Percentiles rank a stretch among this genome's conserved stretches.
These are phyloP conservation scores for Juncus inflexus DNA, from an alignment of 176 grass and related monocot species.

Conservation along the genomic window DNA sequence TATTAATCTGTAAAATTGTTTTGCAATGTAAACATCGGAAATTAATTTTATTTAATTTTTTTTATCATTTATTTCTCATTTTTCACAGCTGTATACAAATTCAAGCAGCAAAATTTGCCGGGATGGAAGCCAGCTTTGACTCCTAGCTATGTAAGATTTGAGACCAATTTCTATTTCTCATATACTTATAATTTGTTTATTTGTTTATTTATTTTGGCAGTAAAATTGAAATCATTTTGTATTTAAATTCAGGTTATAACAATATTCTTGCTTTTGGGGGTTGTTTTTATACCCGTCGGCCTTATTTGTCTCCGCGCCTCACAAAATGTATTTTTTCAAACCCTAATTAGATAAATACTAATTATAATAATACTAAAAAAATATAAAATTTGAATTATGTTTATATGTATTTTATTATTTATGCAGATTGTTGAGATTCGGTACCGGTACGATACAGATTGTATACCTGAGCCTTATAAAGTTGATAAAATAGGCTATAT, in stretches of 20 bases:
- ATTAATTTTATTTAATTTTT: background rate
- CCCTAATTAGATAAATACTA: slow-evolving; percentile 1
- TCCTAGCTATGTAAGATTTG: slow-evolving; percentile 60
- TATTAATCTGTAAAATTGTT: background rate
- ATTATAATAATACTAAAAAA: slow-evolving; percentile 20
- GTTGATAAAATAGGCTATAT: slow-evolving; percentile 70
- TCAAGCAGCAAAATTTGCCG: slow-evolving; percentile 90
- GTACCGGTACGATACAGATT: slow-evolving; percentile 70
- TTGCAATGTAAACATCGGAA: background rate
- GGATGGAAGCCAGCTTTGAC: slow-evolving; percentile 82
- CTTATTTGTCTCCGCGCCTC: slow-evolving; percentile 74
- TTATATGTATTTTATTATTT: slow-evolving; percentile 12
- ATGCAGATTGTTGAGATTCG: slow-evolving; percentile 74
- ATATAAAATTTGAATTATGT: background rate
- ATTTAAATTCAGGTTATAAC: slow-evolving; percentile 55
- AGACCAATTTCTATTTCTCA: background rate
- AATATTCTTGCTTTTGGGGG: slow-evolving; percentile 71
- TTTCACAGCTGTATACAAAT: slow-evolving; percentile 67
- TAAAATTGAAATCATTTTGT: slow-evolving; percentile 17
- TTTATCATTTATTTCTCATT: slow-evolving; percentile 11
- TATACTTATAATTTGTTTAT: slow-evolving; percentile 2
- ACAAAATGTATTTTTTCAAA: slow-evolving; percentile 53
- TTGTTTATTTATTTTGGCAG: background rate
- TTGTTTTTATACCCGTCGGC: slow-evolving; percentile 57
- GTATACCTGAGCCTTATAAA: slow-evolving; percentile 69